Conservation (phyloP, 495 filamentous ascomycete species). For the Penicillium riverlandense region DNA sequence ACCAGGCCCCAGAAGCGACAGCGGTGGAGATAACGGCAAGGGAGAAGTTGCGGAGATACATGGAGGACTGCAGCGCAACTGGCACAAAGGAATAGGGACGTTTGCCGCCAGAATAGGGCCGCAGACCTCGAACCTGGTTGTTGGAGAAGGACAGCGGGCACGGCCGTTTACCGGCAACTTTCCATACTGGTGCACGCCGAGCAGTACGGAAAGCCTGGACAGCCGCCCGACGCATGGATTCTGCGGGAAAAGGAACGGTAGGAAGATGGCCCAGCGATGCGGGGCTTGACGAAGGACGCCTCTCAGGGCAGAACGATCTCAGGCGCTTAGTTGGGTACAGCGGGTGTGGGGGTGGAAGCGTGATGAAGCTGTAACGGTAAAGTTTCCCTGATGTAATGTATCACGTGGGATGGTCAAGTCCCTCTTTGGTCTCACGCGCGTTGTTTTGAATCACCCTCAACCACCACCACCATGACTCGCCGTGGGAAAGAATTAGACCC, state of each 20-base stretch:
- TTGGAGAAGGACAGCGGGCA: constrained; percentile 36
- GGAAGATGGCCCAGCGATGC: constrained; percentile 4
- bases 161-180: constrained; percentile 38
- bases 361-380: background rate
- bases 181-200: constrained; percentile 50
- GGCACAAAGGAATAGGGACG: constrained; percentile 24
- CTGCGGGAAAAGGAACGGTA: background rate
- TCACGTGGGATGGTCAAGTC: too few relatives aligned
- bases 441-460: too few relatives aligned
- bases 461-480: too few relatives aligned
- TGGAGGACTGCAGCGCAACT: constrained; percentile 44
- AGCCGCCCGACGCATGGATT: constrained; percentile 58
- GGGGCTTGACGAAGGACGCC: background rate
- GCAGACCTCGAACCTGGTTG: constrained; percentile 39
- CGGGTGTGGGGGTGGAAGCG: too few relatives aligned
- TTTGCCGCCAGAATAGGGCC: constrained; percentile 33
- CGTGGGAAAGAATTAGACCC: too few relatives aligned
- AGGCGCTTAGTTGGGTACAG: too few relatives aligned
- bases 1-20: constrained; percentile 60
- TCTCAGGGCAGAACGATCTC: too few relatives aligned
- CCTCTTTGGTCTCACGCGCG: too few relatives aligned
- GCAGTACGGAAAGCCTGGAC: constrained; percentile 55
- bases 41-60: constrained; percentile 59
- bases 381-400: too few relatives aligned
- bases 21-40: constrained; percentile 53